Conservation (phyloP, 257 asterid genomes). For the Primulina huaijiensis region DNA sequence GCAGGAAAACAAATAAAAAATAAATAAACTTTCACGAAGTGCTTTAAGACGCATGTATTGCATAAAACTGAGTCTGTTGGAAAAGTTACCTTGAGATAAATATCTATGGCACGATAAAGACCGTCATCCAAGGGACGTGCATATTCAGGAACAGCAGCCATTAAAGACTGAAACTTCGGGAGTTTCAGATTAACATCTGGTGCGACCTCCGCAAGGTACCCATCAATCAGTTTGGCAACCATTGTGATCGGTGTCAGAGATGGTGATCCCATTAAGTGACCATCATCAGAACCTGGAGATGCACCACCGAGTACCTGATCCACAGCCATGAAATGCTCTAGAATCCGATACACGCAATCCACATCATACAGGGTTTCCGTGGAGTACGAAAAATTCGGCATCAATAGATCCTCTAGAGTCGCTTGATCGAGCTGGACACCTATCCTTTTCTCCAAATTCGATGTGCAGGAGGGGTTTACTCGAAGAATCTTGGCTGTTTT, state of each 20-base stretch:
- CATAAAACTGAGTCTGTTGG: not conserved
- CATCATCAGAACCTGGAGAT: slow-evolving; percentile 84
- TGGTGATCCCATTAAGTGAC: slow-evolving; percentile 75
- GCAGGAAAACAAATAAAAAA: slow-evolving; percentile 7
- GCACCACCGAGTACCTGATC: slow-evolving; percentile 67
- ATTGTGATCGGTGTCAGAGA: slow-evolving; percentile 82
- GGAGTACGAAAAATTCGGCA: slow-evolving; percentile 77
- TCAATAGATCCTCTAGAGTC: slow-evolving; percentile 87
- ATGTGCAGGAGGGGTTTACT: slow-evolving; percentile 51
- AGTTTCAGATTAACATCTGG: slow-evolving; percentile 86
- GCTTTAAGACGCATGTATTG: not conserved
- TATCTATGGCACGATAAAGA: slow-evolving; percentile 91
- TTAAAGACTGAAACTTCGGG: slow-evolving; percentile 82
- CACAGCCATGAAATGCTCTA: slow-evolving; percentile 84
- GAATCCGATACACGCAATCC: slow-evolving; percentile 75
- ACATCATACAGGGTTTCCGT: slow-evolving; percentile 95
- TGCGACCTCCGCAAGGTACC: slow-evolving; percentile 94
- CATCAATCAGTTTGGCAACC: slow-evolving; percentile 91
- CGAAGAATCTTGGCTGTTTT: slow-evolving; percentile 81
- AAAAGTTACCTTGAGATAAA: slow-evolving; percentile 73
- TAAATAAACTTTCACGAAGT: not conserved
- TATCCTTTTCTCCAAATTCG: slow-evolving; percentile 70
- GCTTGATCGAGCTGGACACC: slow-evolving; percentile 98
- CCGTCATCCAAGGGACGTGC: slow-evolving; percentile 96
- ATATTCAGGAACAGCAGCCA: slow-evolving; percentile 86